Base-by-base conservation (phyloP, 2,329 filamentous ascomycete genomes). In the Fusarium fujikuroi region DNA sequence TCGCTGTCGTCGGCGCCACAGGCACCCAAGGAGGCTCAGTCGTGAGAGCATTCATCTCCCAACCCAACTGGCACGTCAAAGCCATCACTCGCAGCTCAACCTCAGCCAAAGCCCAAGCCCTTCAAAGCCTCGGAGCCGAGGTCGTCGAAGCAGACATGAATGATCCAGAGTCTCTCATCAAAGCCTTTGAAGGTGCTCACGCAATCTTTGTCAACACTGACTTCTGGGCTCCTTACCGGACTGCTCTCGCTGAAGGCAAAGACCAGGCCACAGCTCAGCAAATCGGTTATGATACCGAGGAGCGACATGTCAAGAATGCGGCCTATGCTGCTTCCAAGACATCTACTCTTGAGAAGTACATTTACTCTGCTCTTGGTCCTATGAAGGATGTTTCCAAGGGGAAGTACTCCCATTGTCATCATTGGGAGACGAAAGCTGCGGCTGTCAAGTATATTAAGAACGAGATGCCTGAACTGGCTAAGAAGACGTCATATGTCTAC, bases 161-260 rank as follows among this genome's bases (percentile, higher is more conserved):
- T 43, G 80, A 87, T 47, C 66, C 77, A 4, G 74, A 75, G 0
- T 81, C 81, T 15, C 79, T 88, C 15, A 69, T 80, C 37, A 47
- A 72, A 0, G 85, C 83, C 2, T 87, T 87, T 62, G 25, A 74
- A 8, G 84, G 81, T 6, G 85, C 83, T 7, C 81, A 84, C 62
- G 77, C 83, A 53, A 86, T 90, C 66, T 89, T 89, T 76, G 80
- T 81, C 73, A 85, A 87, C 47, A 89, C 87, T 0, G 83, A 89
- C 66, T 89, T 87, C 77, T 89, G 84, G 83, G 81, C 83, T 37
- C 79, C 82, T 5, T 87, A 85, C 70, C 79, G 79, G 62, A 74
- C 79, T 5, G 77, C 82, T 0, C 79, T 85, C 56, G 80, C 79
- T n/a, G 77, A 81, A 11, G 77, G 79, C 7, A 78, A 79, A 53